phyloP scores from a whole-genome alignment of 225 moss, liverwort and hornwort species.

The Pseudisothecium myosuroides region DNA sequence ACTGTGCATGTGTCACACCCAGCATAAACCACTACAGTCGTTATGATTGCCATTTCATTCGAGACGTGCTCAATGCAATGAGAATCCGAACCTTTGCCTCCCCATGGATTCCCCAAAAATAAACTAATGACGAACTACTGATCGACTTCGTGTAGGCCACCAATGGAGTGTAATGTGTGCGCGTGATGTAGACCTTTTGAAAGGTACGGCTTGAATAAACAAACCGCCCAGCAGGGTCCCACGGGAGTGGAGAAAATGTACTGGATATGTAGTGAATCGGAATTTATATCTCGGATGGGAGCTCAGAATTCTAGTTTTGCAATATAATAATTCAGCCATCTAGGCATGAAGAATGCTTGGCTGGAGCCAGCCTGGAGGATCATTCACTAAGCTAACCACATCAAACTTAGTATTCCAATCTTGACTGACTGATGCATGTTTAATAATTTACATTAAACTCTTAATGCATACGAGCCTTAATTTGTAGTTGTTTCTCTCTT shows the following conservation, averaged over 20 bases:
- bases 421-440: not conserved
- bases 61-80: not conserved
- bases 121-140: too few relatives aligned
- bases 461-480: not conserved
- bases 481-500: not conserved
- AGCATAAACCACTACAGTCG: not conserved
- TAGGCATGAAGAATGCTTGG: not conserved
- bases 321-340: too few relatives aligned
- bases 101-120: not conserved
- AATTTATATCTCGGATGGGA: not conserved
- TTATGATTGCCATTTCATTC: not conserved
- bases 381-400: not conserved
- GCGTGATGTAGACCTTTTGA: not conserved
- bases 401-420: not conserved
- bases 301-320: not conserved
- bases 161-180: not conserved
- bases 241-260: not conserved
- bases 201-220: not conserved
- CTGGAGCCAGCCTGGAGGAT: too few relatives aligned
- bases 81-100: not conserved
- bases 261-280: not conserved
- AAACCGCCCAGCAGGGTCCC: not conserved
- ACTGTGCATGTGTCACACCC: not conserved
- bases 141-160: not conserved
- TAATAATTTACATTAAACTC: not conserved